Conservation (phyloP, 805 yeast genomes). For the Clavispora fructus region DNA sequence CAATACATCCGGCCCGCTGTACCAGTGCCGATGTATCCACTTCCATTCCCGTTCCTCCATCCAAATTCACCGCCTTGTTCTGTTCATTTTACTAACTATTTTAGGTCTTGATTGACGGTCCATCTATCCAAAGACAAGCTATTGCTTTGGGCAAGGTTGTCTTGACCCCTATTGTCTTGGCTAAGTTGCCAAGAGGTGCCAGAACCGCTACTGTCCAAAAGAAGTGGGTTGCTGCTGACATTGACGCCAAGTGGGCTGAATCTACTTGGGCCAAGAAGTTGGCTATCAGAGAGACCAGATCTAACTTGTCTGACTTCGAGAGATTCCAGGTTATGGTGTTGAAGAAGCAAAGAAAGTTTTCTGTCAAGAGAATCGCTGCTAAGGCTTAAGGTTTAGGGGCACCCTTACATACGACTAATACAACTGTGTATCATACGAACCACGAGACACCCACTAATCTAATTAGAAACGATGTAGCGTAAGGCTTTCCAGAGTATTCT, state of each 20-base stretch:
- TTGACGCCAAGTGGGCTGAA: slow-evolving; percentile 86
- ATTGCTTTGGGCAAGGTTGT: slow-evolving; percentile 80
- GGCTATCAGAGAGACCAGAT: slow-evolving; percentile 90
- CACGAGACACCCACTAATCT: not conserved
- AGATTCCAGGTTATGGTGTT: slow-evolving; percentile 98
- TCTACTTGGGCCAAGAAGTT: slow-evolving; percentile 98
- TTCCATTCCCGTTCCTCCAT: not conserved
- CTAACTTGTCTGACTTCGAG: slow-evolving; percentile 92
- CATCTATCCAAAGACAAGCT: slow-evolving; percentile 92
- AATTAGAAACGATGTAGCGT: not conserved
- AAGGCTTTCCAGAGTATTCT: too few species aligned
- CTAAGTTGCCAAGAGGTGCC: slow-evolving; percentile 90
- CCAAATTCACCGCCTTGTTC: not conserved
- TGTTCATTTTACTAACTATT: slow-evolving; percentile 22
- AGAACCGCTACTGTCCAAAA: slow-evolving; percentile 79
- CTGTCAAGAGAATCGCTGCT: slow-evolving; percentile 94
- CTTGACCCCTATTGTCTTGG: slow-evolving; percentile 86
- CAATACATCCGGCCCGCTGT: not conserved
- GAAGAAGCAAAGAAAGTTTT: slow-evolving; percentile 95
- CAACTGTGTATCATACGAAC: slow-evolving; percentile 18
- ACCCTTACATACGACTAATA: slow-evolving; percentile 18
- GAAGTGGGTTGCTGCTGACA: slow-evolving; percentile 90
- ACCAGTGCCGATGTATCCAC: not conserved
- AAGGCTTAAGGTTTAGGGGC: slow-evolving; percentile 61
- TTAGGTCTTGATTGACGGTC: slow-evolving; percentile 94